These are phyloP conservation scores for Bipolaris sorokiniana DNA, from an alignment of 2,329 filamentous ascomycete genomes.

Conservation along the genomic window DNA sequence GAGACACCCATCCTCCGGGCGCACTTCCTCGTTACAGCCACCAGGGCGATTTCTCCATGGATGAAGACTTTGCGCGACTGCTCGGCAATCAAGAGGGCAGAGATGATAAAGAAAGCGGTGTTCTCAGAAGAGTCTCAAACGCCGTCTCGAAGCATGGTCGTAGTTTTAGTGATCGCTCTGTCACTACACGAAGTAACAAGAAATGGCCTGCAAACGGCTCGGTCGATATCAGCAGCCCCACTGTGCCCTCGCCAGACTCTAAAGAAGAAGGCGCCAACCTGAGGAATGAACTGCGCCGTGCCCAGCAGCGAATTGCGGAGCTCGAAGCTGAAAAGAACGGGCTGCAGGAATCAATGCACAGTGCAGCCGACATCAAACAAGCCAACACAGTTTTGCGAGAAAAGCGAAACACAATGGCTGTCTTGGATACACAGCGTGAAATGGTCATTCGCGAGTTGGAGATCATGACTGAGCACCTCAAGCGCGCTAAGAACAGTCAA, in stretches of 20 bases:
- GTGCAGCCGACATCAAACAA: conserved; percentile 68
- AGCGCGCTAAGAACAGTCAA: conserved; percentile 79
- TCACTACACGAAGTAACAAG: conserved; percentile 44
- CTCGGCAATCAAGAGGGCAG: conserved; percentile 72
- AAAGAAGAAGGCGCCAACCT: conserved; percentile 54
- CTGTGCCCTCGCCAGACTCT: conserved; percentile 63
- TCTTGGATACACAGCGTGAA: conserved; percentile 91
- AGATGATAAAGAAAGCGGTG: conserved; percentile 50
- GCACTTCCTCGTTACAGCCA: conserved; percentile 63
- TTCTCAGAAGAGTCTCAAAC: conserved; percentile 88
- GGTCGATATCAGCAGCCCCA: conserved; percentile 71
- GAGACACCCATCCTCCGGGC: conserved; percentile 31
- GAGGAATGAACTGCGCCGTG: conserved; percentile 77
- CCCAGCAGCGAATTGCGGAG: conserved; percentile 84
- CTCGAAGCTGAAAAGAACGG: conserved; percentile 77
- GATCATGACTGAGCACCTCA: conserved; percentile 85
- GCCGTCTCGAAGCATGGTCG: conserved; percentile 85
- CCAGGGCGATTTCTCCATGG: conserved; percentile 88
- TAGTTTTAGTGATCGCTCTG: conserved; percentile 73
- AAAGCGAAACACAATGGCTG: conserved; percentile 94
- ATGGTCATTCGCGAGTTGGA: conserved; percentile 93
- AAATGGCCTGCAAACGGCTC: conserved; percentile 53
- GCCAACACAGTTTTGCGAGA: conserved; percentile 88
- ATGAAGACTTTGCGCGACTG: conserved; percentile 93
- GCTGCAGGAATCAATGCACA: conserved; percentile 61